Conservation (phyloP, 257 asterid genomes). For the Lithospermum erythrorhizon region DNA sequence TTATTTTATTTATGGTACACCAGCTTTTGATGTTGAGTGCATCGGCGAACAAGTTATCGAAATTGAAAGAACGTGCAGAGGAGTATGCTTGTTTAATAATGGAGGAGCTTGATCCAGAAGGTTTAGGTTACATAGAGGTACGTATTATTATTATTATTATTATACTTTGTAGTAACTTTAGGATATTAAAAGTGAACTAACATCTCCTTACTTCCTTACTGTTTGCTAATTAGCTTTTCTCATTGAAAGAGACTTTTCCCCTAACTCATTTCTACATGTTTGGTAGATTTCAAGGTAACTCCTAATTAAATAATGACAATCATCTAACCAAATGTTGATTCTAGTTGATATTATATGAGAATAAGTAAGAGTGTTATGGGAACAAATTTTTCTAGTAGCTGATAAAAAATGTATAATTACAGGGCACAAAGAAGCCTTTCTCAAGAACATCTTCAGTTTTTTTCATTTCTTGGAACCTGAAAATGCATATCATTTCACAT, state of each 20-base stretch:
- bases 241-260: neutral
- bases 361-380: too few relatives aligned
- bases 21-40: constrained; percentile 94
- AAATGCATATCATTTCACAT: too few relatives aligned
- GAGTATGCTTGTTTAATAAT: constrained; percentile 75
- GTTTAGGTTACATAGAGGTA: constrained; percentile 88
- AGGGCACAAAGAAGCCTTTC: too few relatives aligned
- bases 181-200: too few relatives aligned
- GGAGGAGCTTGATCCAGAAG: constrained; percentile 91
- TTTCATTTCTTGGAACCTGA: too few relatives aligned
- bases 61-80: constrained; percentile 74
- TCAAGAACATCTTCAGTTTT: too few relatives aligned
- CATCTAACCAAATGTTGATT: neutral
- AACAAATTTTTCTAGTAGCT: too few relatives aligned
- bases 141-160: neutral
- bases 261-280: neutral
- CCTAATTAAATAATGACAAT: neutral
- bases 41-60: constrained; percentile 80
- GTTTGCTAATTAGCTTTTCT: neutral
- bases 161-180: too few relatives aligned
- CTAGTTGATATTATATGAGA: neutral
- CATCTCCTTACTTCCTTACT: constrained; percentile 1
- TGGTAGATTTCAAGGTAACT: neutral
- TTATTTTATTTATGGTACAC: neutral
- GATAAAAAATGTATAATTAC: too few relatives aligned